These are phyloP conservation scores for Delitschia confertaspora DNA, from an alignment of 495 filamentous ascomycete genomes.

Conservation along the genomic window DNA sequence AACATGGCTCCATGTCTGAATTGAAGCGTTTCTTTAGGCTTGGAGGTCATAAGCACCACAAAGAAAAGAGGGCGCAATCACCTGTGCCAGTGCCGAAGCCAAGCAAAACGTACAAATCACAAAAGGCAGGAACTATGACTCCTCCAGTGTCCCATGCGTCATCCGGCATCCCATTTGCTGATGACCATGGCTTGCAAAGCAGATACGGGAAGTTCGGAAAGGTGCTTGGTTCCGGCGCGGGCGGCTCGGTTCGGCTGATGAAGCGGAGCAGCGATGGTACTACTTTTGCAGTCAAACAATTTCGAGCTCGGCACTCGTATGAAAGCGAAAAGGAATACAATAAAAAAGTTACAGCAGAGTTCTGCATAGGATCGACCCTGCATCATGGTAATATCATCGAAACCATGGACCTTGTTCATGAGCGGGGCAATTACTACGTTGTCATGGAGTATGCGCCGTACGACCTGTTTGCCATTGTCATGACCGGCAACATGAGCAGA, in stretches of 20 bases:
- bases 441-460: slow-evolving; percentile 99
- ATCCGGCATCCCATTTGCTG: slow-evolving; percentile 67
- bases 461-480: slow-evolving; percentile 96
- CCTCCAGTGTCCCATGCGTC: slow-evolving; percentile 47
- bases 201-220: slow-evolving; percentile 95
- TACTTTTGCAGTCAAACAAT: slow-evolving; percentile 97
- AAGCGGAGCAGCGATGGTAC: slow-evolving; percentile 81
- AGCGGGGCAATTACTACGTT: slow-evolving; percentile 93
- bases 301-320: slow-evolving; percentile 84
- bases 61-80: slow-evolving; percentile 55
- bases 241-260: slow-evolving; percentile 90
- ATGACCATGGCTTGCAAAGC: slow-evolving; percentile 81
- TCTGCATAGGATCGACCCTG: slow-evolving; percentile 93
- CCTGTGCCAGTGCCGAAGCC: slow-evolving; percentile 41
- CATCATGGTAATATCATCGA: slow-evolving; percentile 99
- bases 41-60: slow-evolving; percentile 46
- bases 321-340: slow-evolving; percentile 91
- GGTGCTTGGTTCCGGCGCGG: slow-evolving; percentile 87
- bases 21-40: slow-evolving; percentile 86
- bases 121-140: slow-evolving; percentile 43
- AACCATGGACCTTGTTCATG: slow-evolving; percentile 91
- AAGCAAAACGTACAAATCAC: slow-evolving; percentile 32
- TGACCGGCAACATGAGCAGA: slow-evolving; percentile 96
- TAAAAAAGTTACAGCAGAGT: slow-evolving; percentile 99
- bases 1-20: slow-evolving; percentile 85